These are phyloP conservation scores for Boletus barrowsii DNA, from an alignment of 768 basidiomycete genomes.

Conservation along the genomic window DNA sequence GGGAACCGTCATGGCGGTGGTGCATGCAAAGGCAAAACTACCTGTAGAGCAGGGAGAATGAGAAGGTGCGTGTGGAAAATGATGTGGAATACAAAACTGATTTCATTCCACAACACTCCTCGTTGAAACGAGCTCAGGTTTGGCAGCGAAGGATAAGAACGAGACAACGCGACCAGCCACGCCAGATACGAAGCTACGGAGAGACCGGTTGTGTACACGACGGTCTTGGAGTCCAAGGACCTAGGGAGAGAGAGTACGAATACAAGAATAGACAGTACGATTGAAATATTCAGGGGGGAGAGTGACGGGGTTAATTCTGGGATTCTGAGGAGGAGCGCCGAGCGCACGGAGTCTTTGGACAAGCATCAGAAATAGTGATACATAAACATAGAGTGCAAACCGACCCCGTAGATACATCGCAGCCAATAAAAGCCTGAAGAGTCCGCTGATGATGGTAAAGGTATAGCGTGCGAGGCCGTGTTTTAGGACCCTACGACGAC, in stretches of 20 bases:
- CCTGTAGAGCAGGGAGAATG: constrained; percentile 35
- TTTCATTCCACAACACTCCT: constrained; percentile 60
- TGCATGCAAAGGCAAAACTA: constrained; percentile 59
- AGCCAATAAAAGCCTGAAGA: constrained; percentile 49
- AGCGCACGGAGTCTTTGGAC: constrained; percentile 51
- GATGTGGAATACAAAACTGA: constrained; percentile 44
- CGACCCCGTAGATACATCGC: constrained; percentile 65
- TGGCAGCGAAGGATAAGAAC: constrained; percentile 43
- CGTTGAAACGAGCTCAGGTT: constrained; percentile 37
- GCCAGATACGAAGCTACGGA: constrained; percentile 58
- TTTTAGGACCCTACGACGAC: constrained; percentile 47
- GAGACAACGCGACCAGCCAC: constrained; percentile 56
- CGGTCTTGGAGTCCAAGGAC: constrained; percentile 51
- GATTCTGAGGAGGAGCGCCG: constrained; percentile 46
- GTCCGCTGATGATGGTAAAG: constrained; percentile 44
- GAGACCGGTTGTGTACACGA: constrained; percentile 55
- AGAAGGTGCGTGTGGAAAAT: neutral
- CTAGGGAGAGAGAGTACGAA: constrained; percentile 52
- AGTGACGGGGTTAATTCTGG: constrained; percentile 32
- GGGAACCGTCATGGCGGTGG: constrained; percentile 61
- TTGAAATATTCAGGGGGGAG: constrained; percentile 41
- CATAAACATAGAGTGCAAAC: constrained; percentile 24
- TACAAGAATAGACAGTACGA: constrained; percentile 41
- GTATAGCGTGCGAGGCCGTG: constrained; percentile 42
- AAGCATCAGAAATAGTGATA: constrained; percentile 7